A percentile compares a stretch with the other conserved stretches of the same genome.
These are phyloP conservation scores for Rhodosporidiobolus sp. DNA, from an alignment of 768 basidiomycete species.

Conservation along the genomic window DNA sequence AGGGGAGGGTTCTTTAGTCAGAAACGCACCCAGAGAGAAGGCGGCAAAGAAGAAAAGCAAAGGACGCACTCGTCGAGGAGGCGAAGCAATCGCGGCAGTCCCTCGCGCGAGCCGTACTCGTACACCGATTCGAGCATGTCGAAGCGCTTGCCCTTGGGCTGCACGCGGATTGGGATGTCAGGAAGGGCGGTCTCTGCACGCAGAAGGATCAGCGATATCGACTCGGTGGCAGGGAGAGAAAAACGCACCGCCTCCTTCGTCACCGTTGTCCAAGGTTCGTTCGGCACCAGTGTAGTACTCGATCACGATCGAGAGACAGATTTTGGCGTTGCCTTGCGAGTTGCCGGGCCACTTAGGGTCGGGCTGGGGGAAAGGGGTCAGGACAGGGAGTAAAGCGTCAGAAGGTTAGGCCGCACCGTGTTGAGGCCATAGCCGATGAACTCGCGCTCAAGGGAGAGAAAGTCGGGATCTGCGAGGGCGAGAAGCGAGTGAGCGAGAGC, in stretches of 20 bases:
- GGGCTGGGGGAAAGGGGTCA: no score
- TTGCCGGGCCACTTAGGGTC: conserved; percentile 44
- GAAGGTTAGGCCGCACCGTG: no score
- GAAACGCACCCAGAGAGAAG: no score
- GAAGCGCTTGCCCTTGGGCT: conserved; percentile 24
- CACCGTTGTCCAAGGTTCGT: conserved; percentile 14
- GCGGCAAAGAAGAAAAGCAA: no score
- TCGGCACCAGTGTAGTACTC: conserved; percentile 20
- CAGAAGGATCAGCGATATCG: not conserved
- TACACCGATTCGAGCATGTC: conserved; percentile 28
- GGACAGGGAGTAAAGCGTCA: no score
- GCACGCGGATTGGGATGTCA: conserved; percentile 4
- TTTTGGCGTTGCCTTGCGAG: no score
- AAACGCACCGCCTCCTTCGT: conserved; percentile 16
- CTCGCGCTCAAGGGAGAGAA: conserved; percentile 16
- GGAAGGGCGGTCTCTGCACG: not conserved
- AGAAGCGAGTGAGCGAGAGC: no score
- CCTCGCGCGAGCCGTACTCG: conserved; percentile 30
- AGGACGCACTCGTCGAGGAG: conserved; percentile 26
- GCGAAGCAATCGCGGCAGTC: conserved; percentile 18
- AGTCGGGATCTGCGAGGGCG: conserved; percentile 1
- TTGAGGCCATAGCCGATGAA: conserved; percentile 43
- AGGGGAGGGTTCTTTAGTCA: no score
- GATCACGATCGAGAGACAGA: conserved; percentile 42
- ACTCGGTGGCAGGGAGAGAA: not conserved